Base-by-base conservation (phyloP, 2,329 filamentous ascomycete genomes). In the Cadophora gregata region DNA sequence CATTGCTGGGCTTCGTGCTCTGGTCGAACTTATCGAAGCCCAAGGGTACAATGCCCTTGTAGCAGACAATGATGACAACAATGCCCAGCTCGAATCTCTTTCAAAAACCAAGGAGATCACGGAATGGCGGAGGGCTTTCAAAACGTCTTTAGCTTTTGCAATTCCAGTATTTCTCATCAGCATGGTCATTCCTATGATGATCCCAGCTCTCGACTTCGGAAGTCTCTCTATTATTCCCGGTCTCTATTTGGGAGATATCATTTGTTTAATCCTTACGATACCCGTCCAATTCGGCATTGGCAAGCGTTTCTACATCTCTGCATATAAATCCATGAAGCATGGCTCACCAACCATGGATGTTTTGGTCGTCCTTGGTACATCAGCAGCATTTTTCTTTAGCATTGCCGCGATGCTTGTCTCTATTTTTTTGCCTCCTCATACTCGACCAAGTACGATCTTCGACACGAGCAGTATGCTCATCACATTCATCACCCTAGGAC, bases 401-500 rank as follows among this genome's bases (percentile, higher is more conserved):
- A 81, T 93, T 72, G 88, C 92, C 58, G 88, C 93, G 19, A 97
- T 99, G 93, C 63, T 90, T 4, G 88, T 98, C 19, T 96, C 93
- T 0, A 78, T 98, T 24, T 72, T 92, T 16, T 83, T 87, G n/a
- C 82, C 87, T 25, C 92, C 93, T 7, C 93, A 98, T 77, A 86
- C 85, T 2, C 87, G 92, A 58, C 96, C 96, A 0, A 90, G 88
- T 70, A 97, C 93, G 1, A 91, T 97, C 19, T 99, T 99, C 75
- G 96, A 99, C 76, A 99, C 96, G 1, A 97, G 94, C 79, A 97
- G 93, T 25, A 99, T 98, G 96, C 85, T 99, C 61, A 94, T 99
- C 78, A 97, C 93, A 0, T 98, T 99, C 77, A 93, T 97, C 78
- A 93, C 91, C 0, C 81, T 99, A 2, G 93, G 96, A 4, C 90